Evolutionary conservation across 169 alveolate genomes (phyloP), one percentile per base, ranked within the genome.

Genomic region (Plasmodium vivax): DNA sequence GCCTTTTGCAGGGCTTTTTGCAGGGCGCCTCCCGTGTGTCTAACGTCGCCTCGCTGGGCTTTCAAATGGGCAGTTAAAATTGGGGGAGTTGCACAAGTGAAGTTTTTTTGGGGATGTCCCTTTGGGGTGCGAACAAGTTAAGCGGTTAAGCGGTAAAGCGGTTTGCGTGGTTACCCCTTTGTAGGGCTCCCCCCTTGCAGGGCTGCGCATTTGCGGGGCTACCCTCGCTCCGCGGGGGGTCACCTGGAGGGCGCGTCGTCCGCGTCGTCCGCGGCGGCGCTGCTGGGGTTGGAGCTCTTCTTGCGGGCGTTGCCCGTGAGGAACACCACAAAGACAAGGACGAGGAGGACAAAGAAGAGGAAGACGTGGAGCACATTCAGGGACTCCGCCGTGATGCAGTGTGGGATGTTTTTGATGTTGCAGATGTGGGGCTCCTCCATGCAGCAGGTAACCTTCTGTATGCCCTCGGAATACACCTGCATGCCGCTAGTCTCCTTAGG

Each of bases 381-480:
- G 19, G 85, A 32, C 43, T 87, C 87, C 16, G 3, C 14, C 7
- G 54, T 77, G 36, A 51, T 51, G 68, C 93, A 87, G 8, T 34
- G 54, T 5, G 85, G 85, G 30, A 87, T 87, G 47, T 87, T 87
- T 32, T 79, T 75, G 14, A 87, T 51, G 16, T 87, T 30, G 19
- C 93, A 87, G 5, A 79, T 87, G 14, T 77, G 56, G 0, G 62
- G 68, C 58, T 87, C 87, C 27, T 87, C 93, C 32, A 27, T 43
- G 7, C 93, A 87, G 30, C 93, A 87, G 23, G 80, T 87, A 23
- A 75, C 58, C 81, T 54, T 87, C 8, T 77, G 79, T 9, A 87
- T 87, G 1, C 93, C 93, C n/a, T 87, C 87, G 8, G 93, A 51
- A 45, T 87, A 87, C 14, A 87, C 72, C 41, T 87, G 12, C 72